Evolutionary conservation across 164 flowering plant species (phyloP), one percentile per base, ranked within the genome.

Genomic region (Macadamia integrifolia): DNA sequence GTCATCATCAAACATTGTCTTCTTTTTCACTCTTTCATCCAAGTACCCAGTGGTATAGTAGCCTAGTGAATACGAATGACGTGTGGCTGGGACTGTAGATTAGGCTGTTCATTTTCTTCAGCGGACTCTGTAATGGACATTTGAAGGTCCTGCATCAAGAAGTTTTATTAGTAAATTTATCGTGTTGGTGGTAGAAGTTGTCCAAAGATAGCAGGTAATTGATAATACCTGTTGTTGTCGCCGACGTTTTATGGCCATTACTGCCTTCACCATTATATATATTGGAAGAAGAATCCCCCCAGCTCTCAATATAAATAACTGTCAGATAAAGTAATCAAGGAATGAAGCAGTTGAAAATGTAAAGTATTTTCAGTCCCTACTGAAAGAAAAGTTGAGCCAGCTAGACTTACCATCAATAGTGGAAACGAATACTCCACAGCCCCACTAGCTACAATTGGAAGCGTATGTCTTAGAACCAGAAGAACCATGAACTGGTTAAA

Each of bases 231-330:
- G 89, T 13, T 65, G 86, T 49, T 61, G 78, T 17, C 85, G 83
- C 44, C 81, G 82, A 28, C 80, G 86, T 62, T 80, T 89, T 55
- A 83, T 63, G 48, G 85, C 79, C 35, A 77, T 72, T n/a, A 85
- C 77, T 32, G 84, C 91, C 74, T 77, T 82, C 61, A 83, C 67
- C 63, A 86, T 80, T 30, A 88, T 71, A 74, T 83, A 94, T 18
- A 94, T 72, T 14, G 96, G 97, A 35, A 92, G 62, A 67, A 90
- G 65, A 72, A 94, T 79, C 63, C 95, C 97, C 64, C 74, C 77
- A 30, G 83, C 78, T 70, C 95, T 75, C 18, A 92, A 66, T n/a
- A 83, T 57, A 52, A 86, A 66, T 65, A 87, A 49, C 97, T 94
- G 84, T 55, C 53, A 9, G 10, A 48, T 31, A 0, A 46, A 46